A percentile compares a stretch with the other conserved stretches of the same genome.
Evolutionary conservation across 352 stramenopile genomes (phyloP).

Genomic region (Phytophthora ramorum): DNA sequence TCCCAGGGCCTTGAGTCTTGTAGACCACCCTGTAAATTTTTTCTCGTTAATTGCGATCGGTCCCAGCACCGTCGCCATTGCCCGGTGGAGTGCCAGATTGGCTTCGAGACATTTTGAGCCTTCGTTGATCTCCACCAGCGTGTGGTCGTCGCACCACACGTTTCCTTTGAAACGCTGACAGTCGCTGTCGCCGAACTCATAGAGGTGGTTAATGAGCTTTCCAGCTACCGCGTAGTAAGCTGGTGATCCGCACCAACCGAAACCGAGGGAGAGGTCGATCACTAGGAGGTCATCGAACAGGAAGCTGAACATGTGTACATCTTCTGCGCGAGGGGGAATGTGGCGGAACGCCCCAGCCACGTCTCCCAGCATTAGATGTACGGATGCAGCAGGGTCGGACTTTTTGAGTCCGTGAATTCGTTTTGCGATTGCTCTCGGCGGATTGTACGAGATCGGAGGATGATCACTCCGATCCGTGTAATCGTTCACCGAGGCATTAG

Average conservation of each 20-base stretch:
- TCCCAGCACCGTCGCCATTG: slow-evolving; percentile 26
- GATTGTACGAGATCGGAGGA: slow-evolving; percentile 25
- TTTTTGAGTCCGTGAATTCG: slow-evolving; percentile 13
- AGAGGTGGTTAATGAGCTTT: slow-evolving; percentile 9
- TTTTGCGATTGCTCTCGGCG: slow-evolving; percentile 15
- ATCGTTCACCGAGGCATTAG: slow-evolving; percentile 24
- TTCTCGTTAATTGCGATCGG: slow-evolving; percentile 20
- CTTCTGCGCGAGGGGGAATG: slow-evolving; percentile 18
- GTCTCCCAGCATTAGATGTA: slow-evolving; percentile 36
- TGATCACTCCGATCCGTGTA: slow-evolving; percentile 26
- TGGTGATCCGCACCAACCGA: slow-evolving; percentile 15
- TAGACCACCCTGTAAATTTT: slow-evolving; percentile 25
- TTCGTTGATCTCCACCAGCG: slow-evolving; percentile 22
- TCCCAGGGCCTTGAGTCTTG: slow-evolving; percentile 11
- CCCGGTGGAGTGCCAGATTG: slow-evolving; percentile 15
- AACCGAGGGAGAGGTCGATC: slow-evolving; percentile 25
- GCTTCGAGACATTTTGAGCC: slow-evolving; percentile 17
- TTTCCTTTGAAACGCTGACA: slow-evolving; percentile 26
- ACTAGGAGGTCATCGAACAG: slow-evolving; percentile 18
- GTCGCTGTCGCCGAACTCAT: too few relatives aligned
- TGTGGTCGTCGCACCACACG: slow-evolving; percentile 41
- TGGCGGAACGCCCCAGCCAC: slow-evolving; percentile 36
- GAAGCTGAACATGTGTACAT: slow-evolving; percentile 23
- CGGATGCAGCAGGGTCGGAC: not conserved
- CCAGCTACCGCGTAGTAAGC: too few relatives aligned